These are phyloP conservation scores for Globisporangium takayamanum DNA, from an alignment of 352 stramenopile species.

Conservation along the genomic window DNA sequence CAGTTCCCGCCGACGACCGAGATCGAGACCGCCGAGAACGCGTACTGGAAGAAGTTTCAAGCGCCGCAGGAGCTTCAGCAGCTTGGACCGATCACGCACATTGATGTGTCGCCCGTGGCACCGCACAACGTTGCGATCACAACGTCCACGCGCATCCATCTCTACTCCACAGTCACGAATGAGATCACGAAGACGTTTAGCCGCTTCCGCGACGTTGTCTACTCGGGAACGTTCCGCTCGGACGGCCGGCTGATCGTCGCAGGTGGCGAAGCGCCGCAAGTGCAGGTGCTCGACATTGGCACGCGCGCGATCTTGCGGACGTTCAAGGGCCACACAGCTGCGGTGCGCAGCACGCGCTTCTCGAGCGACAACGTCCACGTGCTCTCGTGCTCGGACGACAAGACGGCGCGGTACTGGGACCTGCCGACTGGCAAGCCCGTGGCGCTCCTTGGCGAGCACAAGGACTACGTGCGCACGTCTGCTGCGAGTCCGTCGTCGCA, in stretches of 20 bases:
- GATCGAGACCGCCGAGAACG: conserved; percentile 69
- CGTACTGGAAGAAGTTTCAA: conserved; percentile 89
- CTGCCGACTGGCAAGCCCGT: conserved; percentile 77
- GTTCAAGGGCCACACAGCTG: conserved; percentile 80
- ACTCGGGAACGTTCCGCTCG: conserved; percentile 79
- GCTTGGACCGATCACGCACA: conserved; percentile 77
- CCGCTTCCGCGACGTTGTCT: conserved; percentile 83
- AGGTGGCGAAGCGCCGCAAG: conserved; percentile 61
- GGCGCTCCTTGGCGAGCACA: conserved; percentile 72
- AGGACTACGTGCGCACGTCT: conserved; percentile 85
- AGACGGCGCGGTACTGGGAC: conserved; percentile 86
- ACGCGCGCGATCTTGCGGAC: conserved; percentile 80
- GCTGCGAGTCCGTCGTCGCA: conserved; percentile 62
- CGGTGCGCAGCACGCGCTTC: conserved; percentile 77
- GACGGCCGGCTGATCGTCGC: conserved; percentile 87
- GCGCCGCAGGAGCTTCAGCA: conserved; percentile 77
- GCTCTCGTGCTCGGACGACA: conserved; percentile 88
- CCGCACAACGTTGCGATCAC: conserved; percentile 84
- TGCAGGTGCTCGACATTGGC: conserved; percentile 84
- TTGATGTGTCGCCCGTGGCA: conserved; percentile 72
- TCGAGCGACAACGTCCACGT: conserved; percentile 81
- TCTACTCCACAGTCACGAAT: conserved; percentile 80
- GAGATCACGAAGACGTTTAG: conserved; percentile 87
- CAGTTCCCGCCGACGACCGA: conserved; percentile 78
- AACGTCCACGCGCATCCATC: conserved; percentile 80